These are phyloP conservation scores for Saccharomycopsis fodiens DNA, from an alignment of 805 yeast species.

Conservation along the genomic window DNA sequence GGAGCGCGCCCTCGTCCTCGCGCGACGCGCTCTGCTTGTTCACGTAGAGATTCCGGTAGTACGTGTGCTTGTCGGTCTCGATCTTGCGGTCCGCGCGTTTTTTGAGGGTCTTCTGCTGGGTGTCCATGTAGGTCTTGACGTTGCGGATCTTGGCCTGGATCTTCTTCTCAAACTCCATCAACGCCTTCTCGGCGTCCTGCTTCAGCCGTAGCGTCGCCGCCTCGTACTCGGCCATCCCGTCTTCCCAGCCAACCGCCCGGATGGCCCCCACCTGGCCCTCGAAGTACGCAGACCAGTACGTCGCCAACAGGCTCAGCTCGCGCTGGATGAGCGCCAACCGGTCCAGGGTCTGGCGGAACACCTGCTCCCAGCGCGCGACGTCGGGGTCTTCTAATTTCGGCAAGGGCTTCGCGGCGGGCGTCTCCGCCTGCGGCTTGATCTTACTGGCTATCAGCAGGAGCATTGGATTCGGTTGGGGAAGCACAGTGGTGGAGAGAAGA, in stretches of 20 bases:
- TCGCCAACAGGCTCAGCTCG: conserved; percentile 15
- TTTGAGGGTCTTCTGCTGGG: conserved; percentile 29
- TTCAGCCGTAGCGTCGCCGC: conserved; percentile 4
- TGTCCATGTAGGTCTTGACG: conserved; percentile 28
- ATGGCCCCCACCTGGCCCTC: conserved; percentile 11
- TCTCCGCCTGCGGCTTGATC: conserved; percentile 1
- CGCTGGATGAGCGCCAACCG: conserved; percentile 6
- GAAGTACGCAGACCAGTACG: conserved; percentile 21
- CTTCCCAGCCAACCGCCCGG: background rate
- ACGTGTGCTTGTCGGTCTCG: conserved; percentile 24
- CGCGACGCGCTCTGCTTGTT: conserved; percentile 25
- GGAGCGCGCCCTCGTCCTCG: conserved; percentile 24
- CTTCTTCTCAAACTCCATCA: conserved; percentile 16
- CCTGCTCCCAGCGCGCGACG: conserved; percentile 12
- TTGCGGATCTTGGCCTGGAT: conserved; percentile 21
- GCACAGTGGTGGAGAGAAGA: background rate
- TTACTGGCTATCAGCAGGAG: conserved; percentile 14
- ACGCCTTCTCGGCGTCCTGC: conserved; percentile 8
- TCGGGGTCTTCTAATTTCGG: conserved; percentile 10
- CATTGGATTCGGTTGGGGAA: conserved; percentile 12
- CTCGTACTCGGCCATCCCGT: conserved; percentile 5
- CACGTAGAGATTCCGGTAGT: conserved; percentile 19
- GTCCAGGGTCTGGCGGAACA: conserved; percentile 9
- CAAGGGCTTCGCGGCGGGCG: conserved; percentile 3
- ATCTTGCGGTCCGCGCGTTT: conserved; percentile 29